Evolutionary conservation across 257 asterid species (phyloP).

Genomic region (Capsicum chinense): DNA sequence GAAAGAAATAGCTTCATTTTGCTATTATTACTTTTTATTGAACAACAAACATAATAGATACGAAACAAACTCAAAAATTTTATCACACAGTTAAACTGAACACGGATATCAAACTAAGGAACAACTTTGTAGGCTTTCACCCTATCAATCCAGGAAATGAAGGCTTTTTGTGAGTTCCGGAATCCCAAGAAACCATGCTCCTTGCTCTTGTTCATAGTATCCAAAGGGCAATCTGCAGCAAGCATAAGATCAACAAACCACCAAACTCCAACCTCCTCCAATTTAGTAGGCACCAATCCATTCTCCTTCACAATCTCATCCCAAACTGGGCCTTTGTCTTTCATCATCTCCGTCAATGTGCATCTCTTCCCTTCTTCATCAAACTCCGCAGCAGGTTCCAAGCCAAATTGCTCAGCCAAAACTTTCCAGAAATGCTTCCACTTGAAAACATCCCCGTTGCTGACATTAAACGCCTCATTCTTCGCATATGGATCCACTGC

Average conservation of each 20-base stretch:
- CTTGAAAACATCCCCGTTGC: slow-evolving; percentile 86
- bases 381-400: slow-evolving; percentile 54
- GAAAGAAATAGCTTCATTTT: neutral
- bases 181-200: slow-evolving; percentile 93
- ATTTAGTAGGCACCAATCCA: slow-evolving; percentile 53
- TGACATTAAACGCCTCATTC: slow-evolving; percentile 89
- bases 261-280: slow-evolving; percentile 83
- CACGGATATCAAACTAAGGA: slow-evolving; percentile 47
- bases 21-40: slow-evolving; percentile 20
- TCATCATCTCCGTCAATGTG: slow-evolving; percentile 70
- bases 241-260: slow-evolving; percentile 68
- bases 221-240: slow-evolving; percentile 39
- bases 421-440: slow-evolving; percentile 97
- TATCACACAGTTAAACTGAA: neutral
- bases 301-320: slow-evolving; percentile 79
- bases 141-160: slow-evolving; percentile 90
- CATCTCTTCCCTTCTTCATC: slow-evolving; percentile 55
- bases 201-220: slow-evolving; percentile 95
- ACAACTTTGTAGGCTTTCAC: slow-evolving; percentile 77
- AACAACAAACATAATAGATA: slow-evolving; percentile 15
- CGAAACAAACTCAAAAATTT: neutral
- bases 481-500: slow-evolving; percentile 89
- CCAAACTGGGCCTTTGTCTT: slow-evolving; percentile 81
- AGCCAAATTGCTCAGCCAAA: slow-evolving; percentile 83
- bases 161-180: slow-evolving; percentile 77